A percentile compares a stretch with the other conserved stretches of the same genome.
phyloP scores from a whole-genome alignment of 768 basidiomycete species.

The Lentinula aciculospora region DNA sequence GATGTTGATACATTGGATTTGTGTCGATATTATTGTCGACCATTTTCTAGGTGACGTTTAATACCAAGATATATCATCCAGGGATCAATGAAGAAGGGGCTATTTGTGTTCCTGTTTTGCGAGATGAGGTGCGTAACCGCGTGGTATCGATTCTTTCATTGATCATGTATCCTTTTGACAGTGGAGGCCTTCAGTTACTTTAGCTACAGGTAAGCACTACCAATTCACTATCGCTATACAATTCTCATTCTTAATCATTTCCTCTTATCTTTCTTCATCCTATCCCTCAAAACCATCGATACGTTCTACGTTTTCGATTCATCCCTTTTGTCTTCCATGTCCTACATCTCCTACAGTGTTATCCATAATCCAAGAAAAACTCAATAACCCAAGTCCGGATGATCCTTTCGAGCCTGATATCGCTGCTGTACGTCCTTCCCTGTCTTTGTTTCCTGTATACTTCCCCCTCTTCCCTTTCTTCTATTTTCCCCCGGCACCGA shows the following conservation, averaged over 20 bases:
- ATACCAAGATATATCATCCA: constrained; percentile 85
- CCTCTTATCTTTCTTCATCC: too few species aligned
- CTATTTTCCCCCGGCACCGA: too few species aligned
- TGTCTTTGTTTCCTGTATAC: background rate
- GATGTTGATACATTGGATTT: background rate
- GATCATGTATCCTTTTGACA: constrained; percentile 21
- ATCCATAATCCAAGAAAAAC: constrained; percentile 71
- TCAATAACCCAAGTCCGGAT: constrained; percentile 84
- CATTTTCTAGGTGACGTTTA: constrained; percentile 63
- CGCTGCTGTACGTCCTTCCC: constrained; percentile 55
- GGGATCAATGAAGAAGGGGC: constrained; percentile 86
- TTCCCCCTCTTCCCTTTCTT: too few species aligned
- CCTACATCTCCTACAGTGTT: constrained; percentile 70
- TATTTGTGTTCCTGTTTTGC: constrained; percentile 79
- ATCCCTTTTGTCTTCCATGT: too few species aligned
- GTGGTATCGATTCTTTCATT: background rate
- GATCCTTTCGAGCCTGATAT: constrained; percentile 88
- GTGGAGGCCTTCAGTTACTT: constrained; percentile 83
- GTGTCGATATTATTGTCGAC: too few species aligned
- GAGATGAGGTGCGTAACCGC: constrained; percentile 61
- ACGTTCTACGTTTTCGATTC: too few species aligned
- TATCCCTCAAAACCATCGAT: too few species aligned
- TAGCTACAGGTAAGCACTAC: constrained; percentile 53
- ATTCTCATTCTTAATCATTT: background rate
- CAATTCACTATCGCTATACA: background rate